Evolutionary conservation across 2,329 filamentous ascomycete genomes (phyloP), one percentile per base, ranked within the genome.

Genomic region (Epichloe uncinata): DNA sequence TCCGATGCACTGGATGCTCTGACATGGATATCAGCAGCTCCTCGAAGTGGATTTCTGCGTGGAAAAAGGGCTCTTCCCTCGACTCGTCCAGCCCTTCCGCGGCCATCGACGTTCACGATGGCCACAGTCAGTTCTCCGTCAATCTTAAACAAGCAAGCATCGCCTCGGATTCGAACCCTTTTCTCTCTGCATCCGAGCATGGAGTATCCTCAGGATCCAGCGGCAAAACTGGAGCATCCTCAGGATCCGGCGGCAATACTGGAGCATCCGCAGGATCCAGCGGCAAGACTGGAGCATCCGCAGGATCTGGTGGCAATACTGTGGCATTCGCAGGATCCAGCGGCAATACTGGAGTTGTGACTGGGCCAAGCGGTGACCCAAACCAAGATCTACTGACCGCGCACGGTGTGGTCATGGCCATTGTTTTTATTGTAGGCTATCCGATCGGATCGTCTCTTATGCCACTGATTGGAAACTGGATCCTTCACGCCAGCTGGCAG

Each of bases 401-500:
- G 0, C 79, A 83, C 55, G 81, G 79, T 44, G 68, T 81, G 54
- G 65, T 84, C 57, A 80, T 84, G 78, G 72, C 73, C 22, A 59
- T 82, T 44, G 73, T 76, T n/a, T 79, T 82, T 55, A 70, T 77
- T 2, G 58, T 76, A 12, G 64, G 81, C 22, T 83, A 81, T 55
- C 81, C 81, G 0, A 55, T 82, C 3, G 81, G 79, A 5, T 71
- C 80, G 7, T 65, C 78, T 4, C 60, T 81, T 38, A 81, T 84
- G 73, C 77, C 79, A 2, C 53, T 82, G 2, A 53, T 81, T 9
- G 73, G 75, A 43, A 75, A 70, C 41, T 82, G 74, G 74, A 60
- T 73, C 47, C 55, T 79, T n/a, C 81, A 85, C 57, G 77, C 70
- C 6, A 64, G 63, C 9, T 73, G 76, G 64, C 81, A 85, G 61